Evolutionary conservation across 1,284 basidiomycete genomes (phyloP), one percentile per base, ranked within the genome.

Genomic region (Takashimella tepidaria): DNA sequence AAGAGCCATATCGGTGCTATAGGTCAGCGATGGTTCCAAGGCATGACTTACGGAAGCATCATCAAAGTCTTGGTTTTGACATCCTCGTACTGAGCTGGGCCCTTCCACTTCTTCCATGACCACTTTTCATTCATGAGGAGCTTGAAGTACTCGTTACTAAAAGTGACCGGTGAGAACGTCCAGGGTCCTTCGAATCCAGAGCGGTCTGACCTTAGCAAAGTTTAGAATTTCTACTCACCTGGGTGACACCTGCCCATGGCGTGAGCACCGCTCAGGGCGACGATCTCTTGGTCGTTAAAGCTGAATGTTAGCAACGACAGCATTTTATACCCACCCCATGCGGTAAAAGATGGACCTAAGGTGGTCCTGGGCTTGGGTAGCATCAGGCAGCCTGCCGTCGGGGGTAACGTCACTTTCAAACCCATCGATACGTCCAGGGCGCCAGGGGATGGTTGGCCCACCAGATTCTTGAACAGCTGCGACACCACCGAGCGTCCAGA

Each of bases 211-310:
- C 22, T 13, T 37, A 41, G 21, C 25, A 24, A 37, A 25, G 43
- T 3, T 59, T 47, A 56, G n/a, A 45, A 41, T 26, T 20, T 2
- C 31, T 12, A 63, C 76, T 56, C 65, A 82, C 82, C 87, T 80
- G 76, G 61, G 80, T 98, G 95, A 82, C 92, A 95, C 71, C 95
- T 88, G 43, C 93, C 93, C 47, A 98, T 84, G 58, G 92, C 92
- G 74, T 98, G 95, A 44, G 90, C 93, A 64, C 95, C 95, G 27
- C 84, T 84, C 61, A 98, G 86, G 50, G 93, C 92, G 54, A 97
- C 93, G 53, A 93, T 93, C 77, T 93, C 92, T 76, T 92, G 90
- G 79, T 98, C 95, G 75, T 95, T 90, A 82, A 97, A 93, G 53
- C 81, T 79, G 60, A n/a, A n/a, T n/a, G n/a, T n/a, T n/a, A n/a